These are phyloP conservation scores for Amphibolis antarctica DNA, from an alignment of 106 monocot species.

Conservation along the genomic window DNA sequence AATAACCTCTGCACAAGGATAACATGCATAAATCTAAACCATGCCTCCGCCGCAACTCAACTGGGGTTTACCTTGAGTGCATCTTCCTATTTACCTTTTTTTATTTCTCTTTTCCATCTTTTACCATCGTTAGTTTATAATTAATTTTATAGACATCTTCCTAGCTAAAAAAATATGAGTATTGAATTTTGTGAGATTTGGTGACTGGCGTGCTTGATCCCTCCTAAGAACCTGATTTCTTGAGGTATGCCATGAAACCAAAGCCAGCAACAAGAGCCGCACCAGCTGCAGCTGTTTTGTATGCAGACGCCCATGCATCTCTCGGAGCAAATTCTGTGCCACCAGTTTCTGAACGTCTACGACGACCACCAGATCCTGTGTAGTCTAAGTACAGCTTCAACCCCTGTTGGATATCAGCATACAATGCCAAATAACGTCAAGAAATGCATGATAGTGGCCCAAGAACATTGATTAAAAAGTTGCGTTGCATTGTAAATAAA, in stretches of 20 bases:
- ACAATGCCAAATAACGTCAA: neutral
- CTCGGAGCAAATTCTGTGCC: conserved; percentile 21
- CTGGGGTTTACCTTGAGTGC: too few species aligned
- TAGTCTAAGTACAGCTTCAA: conserved; percentile 18
- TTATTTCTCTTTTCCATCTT: too few species aligned
- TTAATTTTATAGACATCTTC: neutral
- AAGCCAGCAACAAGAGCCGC: conserved; percentile 68
- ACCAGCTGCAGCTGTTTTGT: conserved; percentile 54
- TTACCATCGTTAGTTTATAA: too few species aligned
- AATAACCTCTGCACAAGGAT: too few species aligned
- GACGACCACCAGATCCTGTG: conserved; percentile 6
- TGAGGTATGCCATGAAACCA: conserved; percentile 65
- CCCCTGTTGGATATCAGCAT: conserved; percentile 4
- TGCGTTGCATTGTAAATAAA: too few species aligned
- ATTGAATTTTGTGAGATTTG: neutral
- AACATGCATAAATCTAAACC: too few species aligned
- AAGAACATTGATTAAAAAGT: too few species aligned
- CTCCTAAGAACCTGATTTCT: conserved; percentile 20
- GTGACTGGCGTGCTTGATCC: neutral
- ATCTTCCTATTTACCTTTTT: too few species aligned
- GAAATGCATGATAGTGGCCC: too few species aligned
- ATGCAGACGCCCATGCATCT: conserved; percentile 69
- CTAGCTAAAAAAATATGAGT: neutral
- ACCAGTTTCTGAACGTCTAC: conserved; percentile 9
- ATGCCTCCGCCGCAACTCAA: too few species aligned